Percentiles rank a stretch among this genome's conserved stretches.
These are phyloP conservation scores for Lactarius pseudohatsudake DNA, from an alignment of 768 basidiomycete genomes.

Conservation along the genomic window DNA sequence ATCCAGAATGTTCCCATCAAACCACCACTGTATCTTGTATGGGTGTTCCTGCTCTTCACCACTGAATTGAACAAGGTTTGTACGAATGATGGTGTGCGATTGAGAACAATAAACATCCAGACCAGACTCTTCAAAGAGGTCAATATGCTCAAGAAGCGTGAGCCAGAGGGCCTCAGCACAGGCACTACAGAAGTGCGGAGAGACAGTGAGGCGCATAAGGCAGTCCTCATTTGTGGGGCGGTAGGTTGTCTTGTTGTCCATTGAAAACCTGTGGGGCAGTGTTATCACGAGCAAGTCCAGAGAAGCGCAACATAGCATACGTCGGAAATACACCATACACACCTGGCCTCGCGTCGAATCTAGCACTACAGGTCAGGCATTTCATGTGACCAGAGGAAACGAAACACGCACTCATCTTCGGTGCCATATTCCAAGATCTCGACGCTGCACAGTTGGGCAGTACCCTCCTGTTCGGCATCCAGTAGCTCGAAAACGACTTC, in stretches of 20 bases:
- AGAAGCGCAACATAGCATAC: slow-evolving; percentile 40
- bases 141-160: slow-evolving; percentile 55
- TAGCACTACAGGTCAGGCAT: slow-evolving; percentile 32
- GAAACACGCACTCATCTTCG: slow-evolving; percentile 49
- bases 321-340: slow-evolving; percentile 74
- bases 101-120: not conserved
- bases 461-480: slow-evolving; percentile 45
- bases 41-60: not conserved
- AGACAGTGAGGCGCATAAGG: slow-evolving; percentile 72
- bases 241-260: slow-evolving; percentile 63
- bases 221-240: slow-evolving; percentile 84
- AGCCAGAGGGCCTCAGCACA: slow-evolving; percentile 77
- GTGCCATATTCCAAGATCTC: slow-evolving; percentile 74
- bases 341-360: slow-evolving; percentile 58
- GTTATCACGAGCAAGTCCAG: not conserved
- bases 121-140: slow-evolving; percentile 53
- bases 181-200: slow-evolving; percentile 71
- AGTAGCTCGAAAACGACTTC: slow-evolving; percentile 56
- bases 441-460: slow-evolving; percentile 72
- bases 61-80: not conserved
- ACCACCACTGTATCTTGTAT: not conserved
- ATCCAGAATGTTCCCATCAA: not conserved
- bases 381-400: slow-evolving; percentile 29
- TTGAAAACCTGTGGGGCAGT: slow-evolving; percentile 50
- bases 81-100: not conserved